phyloP scores from a whole-genome alignment of 441 rosid genomes.

The Kokia cookei region DNA sequence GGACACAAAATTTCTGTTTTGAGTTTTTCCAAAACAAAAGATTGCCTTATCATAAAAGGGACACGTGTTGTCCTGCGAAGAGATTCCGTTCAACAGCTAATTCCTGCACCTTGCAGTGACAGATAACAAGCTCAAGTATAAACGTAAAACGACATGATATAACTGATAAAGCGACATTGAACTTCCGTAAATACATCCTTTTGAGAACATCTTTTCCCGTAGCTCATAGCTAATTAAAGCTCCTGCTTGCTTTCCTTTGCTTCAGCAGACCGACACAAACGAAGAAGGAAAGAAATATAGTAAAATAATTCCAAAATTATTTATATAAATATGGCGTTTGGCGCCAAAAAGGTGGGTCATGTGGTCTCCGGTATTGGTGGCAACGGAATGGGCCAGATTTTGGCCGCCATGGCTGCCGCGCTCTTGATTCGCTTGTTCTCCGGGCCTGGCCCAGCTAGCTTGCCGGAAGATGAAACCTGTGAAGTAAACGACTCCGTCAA shows the following conservation, averaged over 20 bases:
- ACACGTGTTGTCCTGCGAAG: conserved; percentile 6
- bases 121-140: background rate
- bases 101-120: background rate
- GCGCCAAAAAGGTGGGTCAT: conserved; percentile 64
- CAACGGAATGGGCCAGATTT: conserved; percentile 55
- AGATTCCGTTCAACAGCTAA: background rate
- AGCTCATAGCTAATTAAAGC: background rate
- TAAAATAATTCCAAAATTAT: background rate
- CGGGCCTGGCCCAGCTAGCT: conserved; percentile 53
- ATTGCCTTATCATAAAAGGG: conserved; percentile 18
- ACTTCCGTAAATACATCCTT: background rate
- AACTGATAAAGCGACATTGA: background rate
- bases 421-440: conserved; percentile 54
- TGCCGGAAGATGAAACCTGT: conserved; percentile 39
- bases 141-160: background rate
- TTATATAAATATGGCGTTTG: conserved; percentile 43
- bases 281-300: background rate
- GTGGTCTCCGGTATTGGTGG: conserved; percentile 58
- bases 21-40: background rate
- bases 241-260: conserved; percentile 1
- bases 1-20: no score
- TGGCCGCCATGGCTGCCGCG: conserved; percentile 78
- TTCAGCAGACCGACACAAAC: background rate
- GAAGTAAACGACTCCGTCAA: conserved; percentile 15
- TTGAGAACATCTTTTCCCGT: background rate